Base-by-base conservation (phyloP, 2,329 filamentous ascomycete genomes). In the Cercospora sp. region DNA sequence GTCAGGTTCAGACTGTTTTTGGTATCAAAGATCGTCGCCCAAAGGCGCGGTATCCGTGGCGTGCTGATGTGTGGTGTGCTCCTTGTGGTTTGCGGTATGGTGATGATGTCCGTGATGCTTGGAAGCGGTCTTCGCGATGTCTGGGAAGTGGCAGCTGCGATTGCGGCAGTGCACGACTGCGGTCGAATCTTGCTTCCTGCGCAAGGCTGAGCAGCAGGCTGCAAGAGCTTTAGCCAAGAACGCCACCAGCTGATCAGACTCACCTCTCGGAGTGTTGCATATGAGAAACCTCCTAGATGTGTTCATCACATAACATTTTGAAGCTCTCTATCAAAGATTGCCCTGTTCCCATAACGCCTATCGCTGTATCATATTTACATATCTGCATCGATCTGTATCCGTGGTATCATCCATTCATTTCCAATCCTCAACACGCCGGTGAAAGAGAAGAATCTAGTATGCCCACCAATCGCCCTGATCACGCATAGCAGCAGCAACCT, bases 381-480 rank as follows among this genome's bases (percentile, higher is more conserved):
- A 2, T 28, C 23, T 23, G 23, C 20, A 28, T 53, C 48, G 13
- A 23, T 13, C 48, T 28, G 23, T 28, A 10, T 53, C 48, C 23
- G 48, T 53, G 23, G 48, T 53, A 53, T 53, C 48, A 51, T 51
- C 45, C 45, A 53, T 53, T 28, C 48, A 53, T 28, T 28, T 16
- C 48, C 48, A 8, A 30, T 53, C 20, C 48, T 53, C 20, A 16
- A n/a, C 48, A 28, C 23, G 23, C 48, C 23, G 12, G 23, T 28
- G 12, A n/a, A 28, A 28, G 23, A 8, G 3, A 28, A n/a, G 10
- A 26, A 9, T 42, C 28, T 65, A 69, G 40, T 69, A 69, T 4
- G 67, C 33, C 84, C 86, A 98, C 94, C 94, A 98, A 82, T 98
- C 94, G 77, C 95, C 95, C 83, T 97, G 94, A 81, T 97, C 93